These are phyloP conservation scores for Boletus reticuloceps DNA, from an alignment of 768 basidiomycete genomes.

Conservation along the genomic window DNA sequence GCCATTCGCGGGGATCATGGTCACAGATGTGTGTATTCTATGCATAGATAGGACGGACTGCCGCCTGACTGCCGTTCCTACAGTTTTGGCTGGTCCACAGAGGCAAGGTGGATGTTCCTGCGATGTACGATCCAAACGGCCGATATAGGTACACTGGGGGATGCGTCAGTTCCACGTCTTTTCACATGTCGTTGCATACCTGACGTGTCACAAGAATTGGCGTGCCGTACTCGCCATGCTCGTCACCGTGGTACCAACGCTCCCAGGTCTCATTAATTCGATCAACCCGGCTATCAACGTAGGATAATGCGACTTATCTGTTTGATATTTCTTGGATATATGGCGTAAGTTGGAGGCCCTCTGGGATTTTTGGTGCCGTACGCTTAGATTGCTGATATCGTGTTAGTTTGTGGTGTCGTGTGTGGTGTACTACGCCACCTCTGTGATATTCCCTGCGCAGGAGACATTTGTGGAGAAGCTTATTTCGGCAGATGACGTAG, in stretches of 20 bases:
- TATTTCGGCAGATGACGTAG: slow-evolving; percentile 26
- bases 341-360: slow-evolving; percentile 50
- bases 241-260: slow-evolving; percentile 61
- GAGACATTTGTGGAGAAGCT: slow-evolving; percentile 28
- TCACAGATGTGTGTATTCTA: slow-evolving; percentile 45
- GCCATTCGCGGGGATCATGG: slow-evolving; percentile 78
- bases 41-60: neutral
- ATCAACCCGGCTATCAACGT: slow-evolving; percentile 68
- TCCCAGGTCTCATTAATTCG: slow-evolving; percentile 76
- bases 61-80: neutral
- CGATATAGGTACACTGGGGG: slow-evolving; percentile 78
- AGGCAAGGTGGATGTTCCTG: slow-evolving; percentile 73
- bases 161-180: slow-evolving; percentile 42
- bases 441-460: slow-evolving; percentile 28
- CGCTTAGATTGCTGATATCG: neutral
- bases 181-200: neutral
- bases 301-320: slow-evolving; percentile 52
- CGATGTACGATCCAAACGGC: slow-evolving; percentile 79
- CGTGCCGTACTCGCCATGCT: slow-evolving; percentile 67
- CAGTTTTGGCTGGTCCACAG: slow-evolving; percentile 80
- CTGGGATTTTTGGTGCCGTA: neutral
- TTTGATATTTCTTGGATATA: slow-evolving; percentile 80
- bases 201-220: slow-evolving; percentile 61
- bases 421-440: slow-evolving; percentile 30
- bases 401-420: slow-evolving; percentile 27